Base-by-base conservation (phyloP, 2,329 filamentous ascomycete species). In the Nothopassalora personata region DNA sequence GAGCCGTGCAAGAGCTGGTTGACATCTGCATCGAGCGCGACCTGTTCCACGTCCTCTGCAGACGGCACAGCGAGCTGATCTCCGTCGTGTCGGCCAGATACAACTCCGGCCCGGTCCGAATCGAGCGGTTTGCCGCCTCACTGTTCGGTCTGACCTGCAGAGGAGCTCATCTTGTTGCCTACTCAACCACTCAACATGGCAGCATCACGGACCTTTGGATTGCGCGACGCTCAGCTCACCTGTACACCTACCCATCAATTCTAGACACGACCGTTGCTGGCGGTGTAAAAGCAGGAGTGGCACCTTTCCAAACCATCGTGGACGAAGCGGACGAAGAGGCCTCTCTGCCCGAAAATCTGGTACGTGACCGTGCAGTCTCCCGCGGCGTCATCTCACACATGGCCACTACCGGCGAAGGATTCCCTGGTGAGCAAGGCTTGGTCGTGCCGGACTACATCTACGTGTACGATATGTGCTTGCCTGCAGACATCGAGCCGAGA, bases 221-320 rank as follows among this genome's bases (percentile, higher is more conserved):
- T 1, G 88, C 93, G 3, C 83, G 86, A 50, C 82, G 93, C 8
- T 83, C 91, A 10, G 79, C 79, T 54, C 83, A 80, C 61, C 97
- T 97, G 77, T 85, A 89, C 64, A 96, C 91, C 0, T 99, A 91
- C 69, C 87, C 88, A 0, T 82, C 87, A 27, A 91, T 96, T 79
- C 80, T 97, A 60, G 94, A 97, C 74, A 97, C 97, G 72, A 91
- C 91, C 1, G 93, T 95, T 3, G 94, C 91, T 0, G 89, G 89
- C 1, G 89, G 90, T 0, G 85, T 97, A 65, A 86, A 88, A 72
- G 88, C 89, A 0, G 88, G 86, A n/a, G 91, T 96, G 71, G 80
- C 81, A 18, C 89, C 89, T 0, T 86, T 91, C 49, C 90, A 93
- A 70, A 91, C 88, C 71, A 77, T 96, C 54, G 80, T 96, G 28